Evolutionary conservation across 495 filamentous ascomycete species (phyloP), one percentile per base, ranked within the genome.

Genomic region (Hypoxylon cercidicola): DNA sequence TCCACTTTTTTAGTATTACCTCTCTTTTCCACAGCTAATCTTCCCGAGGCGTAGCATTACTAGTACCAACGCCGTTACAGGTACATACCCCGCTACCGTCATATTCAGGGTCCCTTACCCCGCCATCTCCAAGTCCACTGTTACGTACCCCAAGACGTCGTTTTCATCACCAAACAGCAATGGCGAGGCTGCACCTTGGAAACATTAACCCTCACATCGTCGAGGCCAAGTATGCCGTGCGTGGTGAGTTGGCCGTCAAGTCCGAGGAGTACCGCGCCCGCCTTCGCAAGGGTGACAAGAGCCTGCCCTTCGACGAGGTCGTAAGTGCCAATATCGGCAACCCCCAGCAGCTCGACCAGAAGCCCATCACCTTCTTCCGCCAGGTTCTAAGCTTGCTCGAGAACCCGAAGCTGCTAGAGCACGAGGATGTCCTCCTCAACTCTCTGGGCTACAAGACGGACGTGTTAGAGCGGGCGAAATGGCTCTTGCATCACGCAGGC

Each of bases 251-350:
- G 59, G 94, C 95, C 51, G 88, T 91, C 62, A 90, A 89, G 75
- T 92, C 93, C 0, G 95, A 99, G 80, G 84, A 89, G 76, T 96
- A 96, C 79, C 88, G 93, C 45, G 87, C 89, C 54, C 79, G 82
- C 45, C 82, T 99, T 19, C 70, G 60, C 16, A 76, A 74, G 23
- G 77, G 78, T 32, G 69, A 74, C 41, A 84, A 87, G 70, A 82
- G 85, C 56, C 83, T 98, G 41, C 95, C 95, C 21, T 99, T 99
- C 74, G 83, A 91, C 64, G 83, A 90, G 60, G 88, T 99, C 70
- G 94, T 99, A 77, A 92, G 90, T 53, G 95, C 95, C 77, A 99
- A 99, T 77, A 99, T 99, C 73, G 95, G 96, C 66, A 99, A 99
- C 80, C 95, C 96, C 6, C 95, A 99, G 74, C 96, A 98, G 78